phyloP scores from a whole-genome alignment of 2,329 filamentous ascomycete genomes.

The Diaporthe destruens region DNA sequence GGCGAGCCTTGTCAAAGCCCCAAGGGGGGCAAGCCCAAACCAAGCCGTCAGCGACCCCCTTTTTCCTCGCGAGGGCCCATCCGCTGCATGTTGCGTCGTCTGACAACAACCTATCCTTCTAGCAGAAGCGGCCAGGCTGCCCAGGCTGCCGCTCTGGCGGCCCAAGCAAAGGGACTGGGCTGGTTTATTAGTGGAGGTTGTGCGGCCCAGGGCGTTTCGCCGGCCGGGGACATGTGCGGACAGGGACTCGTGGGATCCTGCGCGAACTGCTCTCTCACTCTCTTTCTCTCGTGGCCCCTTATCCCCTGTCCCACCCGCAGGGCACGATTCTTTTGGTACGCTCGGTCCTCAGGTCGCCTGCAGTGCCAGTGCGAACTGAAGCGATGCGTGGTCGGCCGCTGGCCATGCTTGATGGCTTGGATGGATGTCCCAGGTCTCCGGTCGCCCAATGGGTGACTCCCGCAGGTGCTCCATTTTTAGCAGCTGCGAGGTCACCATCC shows the following conservation, averaged over 20 bases:
- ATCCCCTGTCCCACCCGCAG: background rate
- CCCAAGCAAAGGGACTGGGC: slow-evolving; percentile 11
- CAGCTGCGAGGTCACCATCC: slow-evolving; percentile 19
- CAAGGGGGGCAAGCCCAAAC: slow-evolving; percentile 15
- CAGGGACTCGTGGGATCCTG: slow-evolving; percentile 21
- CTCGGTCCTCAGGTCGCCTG: too few species aligned
- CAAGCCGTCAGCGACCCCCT: slow-evolving; percentile 21
- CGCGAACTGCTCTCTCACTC: background rate
- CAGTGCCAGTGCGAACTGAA: slow-evolving; percentile 1
- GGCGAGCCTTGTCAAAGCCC: slow-evolving; percentile 27
- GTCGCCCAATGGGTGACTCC: slow-evolving; percentile 29
- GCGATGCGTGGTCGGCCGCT: slow-evolving; percentile 5
- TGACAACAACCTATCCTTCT: background rate
- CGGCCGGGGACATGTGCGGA: background rate
- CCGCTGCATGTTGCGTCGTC: background rate
- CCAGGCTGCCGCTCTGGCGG: slow-evolving; percentile 14
- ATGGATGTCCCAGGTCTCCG: slow-evolving; percentile 33
- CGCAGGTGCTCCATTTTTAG: slow-evolving; percentile 39
- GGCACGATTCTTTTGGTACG: slow-evolving; percentile 5
- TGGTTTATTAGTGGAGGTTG: background rate
- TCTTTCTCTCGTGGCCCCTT: background rate
- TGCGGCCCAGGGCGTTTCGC: slow-evolving; percentile 17
- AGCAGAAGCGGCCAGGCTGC: background rate
- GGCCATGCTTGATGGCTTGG: slow-evolving; percentile 16
- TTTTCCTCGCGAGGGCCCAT: background rate